These are phyloP conservation scores for Globisporangium abappressorium DNA, from an alignment of 352 stramenopile genomes.

Conservation along the genomic window DNA sequence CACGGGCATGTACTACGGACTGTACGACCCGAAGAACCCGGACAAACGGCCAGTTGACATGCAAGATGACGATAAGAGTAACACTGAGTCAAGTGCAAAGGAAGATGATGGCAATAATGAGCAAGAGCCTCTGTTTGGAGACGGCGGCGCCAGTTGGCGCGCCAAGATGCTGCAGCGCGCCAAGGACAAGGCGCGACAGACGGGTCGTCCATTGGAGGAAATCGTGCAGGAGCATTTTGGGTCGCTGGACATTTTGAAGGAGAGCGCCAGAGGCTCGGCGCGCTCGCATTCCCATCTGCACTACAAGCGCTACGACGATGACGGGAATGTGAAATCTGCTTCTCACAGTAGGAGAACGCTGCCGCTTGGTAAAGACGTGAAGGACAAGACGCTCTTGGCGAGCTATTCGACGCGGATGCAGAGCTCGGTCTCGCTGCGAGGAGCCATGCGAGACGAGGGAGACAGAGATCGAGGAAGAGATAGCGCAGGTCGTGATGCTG, in stretches of 20 bases:
- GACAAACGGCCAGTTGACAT: conserved; percentile 29
- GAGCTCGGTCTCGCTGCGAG: conserved; percentile 35
- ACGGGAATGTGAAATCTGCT: conserved; percentile 12
- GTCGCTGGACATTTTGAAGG: conserved; percentile 50
- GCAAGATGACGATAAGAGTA: conserved; percentile 11
- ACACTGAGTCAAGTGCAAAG: neutral
- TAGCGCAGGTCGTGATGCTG: conserved; percentile 9
- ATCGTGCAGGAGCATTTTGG: conserved; percentile 63
- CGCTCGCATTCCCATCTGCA: conserved; percentile 57
- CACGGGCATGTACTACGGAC: conserved; percentile 73
- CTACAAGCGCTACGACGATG: conserved; percentile 50
- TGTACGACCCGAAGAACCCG: conserved; percentile 80
- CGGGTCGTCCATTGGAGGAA: conserved; percentile 50
- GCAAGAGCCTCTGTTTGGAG: conserved; percentile 42
- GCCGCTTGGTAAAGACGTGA: conserved; percentile 47
- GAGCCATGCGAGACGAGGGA: conserved; percentile 17
- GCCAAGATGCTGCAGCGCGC: conserved; percentile 81
- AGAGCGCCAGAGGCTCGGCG: conserved; percentile 46
- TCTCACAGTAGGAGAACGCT: conserved; percentile 21
- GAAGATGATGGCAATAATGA: conserved; percentile 9
- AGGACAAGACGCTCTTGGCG: conserved; percentile 55
- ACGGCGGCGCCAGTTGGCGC: conserved; percentile 79
- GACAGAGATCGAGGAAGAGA: neutral
- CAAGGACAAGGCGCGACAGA: conserved; percentile 51
- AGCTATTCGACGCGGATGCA: conserved; percentile 67